These are phyloP conservation scores for Arthroderma sp. DNA, from an alignment of 2,329 filamentous ascomycete genomes.

Conservation along the genomic window DNA sequence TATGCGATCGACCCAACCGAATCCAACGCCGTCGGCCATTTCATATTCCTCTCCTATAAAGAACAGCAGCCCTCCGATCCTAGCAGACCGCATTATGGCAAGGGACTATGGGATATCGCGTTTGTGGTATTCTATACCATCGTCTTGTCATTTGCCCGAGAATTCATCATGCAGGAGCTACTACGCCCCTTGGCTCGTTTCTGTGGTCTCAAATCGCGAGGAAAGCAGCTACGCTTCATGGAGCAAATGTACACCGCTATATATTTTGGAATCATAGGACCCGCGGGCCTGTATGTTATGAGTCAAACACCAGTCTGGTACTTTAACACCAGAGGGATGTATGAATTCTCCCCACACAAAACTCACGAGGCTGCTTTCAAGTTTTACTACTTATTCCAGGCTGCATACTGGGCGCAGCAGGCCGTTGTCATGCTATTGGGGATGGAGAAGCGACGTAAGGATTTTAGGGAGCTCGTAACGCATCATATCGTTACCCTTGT, in stretches of 20 bases:
- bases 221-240: slow-evolving; percentile 85
- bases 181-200: slow-evolving; percentile 62
- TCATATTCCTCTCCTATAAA: slow-evolving; percentile 83
- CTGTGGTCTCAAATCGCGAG: slow-evolving; percentile 56
- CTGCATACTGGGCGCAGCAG: slow-evolving; percentile 92
- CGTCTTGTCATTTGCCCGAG: slow-evolving; percentile 81
- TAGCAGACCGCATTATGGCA: slow-evolving; percentile 56
- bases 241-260: slow-evolving; percentile 90
- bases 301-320: slow-evolving; percentile 81
- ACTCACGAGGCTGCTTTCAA: slow-evolving; percentile 74
- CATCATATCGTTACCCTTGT: slow-evolving; percentile 83
- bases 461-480: slow-evolving; percentile 83
- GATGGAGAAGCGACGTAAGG: slow-evolving; percentile 85
- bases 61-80: slow-evolving; percentile 41
- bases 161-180: slow-evolving; percentile 89
- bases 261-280: slow-evolving; percentile 75
- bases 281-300: slow-evolving; percentile 84
- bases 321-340: slow-evolving; percentile 85
- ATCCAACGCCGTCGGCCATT: slow-evolving; percentile 65
- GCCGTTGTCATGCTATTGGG: slow-evolving; percentile 78
- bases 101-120: slow-evolving; percentile 70
- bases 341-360: slow-evolving; percentile 72
- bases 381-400: slow-evolving; percentile 91
- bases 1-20: slow-evolving; percentile 66
- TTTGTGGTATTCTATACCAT: slow-evolving; percentile 84